Conservation (phyloP, 331 rosid species). For the Malus hybrid region DNA sequence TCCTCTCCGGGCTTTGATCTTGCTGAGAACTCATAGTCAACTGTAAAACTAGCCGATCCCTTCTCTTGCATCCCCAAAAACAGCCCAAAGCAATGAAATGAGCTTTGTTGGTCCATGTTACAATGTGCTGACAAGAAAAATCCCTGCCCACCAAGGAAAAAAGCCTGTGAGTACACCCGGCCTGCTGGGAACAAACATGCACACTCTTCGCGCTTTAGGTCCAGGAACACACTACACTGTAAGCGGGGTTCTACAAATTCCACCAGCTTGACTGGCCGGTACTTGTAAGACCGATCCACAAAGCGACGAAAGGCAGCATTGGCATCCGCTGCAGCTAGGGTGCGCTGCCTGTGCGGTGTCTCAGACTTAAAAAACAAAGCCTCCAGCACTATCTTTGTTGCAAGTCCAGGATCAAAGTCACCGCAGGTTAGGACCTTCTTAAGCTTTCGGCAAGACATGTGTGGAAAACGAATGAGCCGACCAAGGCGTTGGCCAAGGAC, state of each 20-base stretch:
- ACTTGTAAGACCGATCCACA: constrained; percentile 36
- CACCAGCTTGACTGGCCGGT: constrained; percentile 36
- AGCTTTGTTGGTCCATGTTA: constrained; percentile 32
- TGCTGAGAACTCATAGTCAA: constrained; percentile 36
- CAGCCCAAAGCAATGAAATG: constrained; percentile 29
- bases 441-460: constrained; percentile 40
- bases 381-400: constrained; percentile 38
- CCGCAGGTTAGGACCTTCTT: constrained; percentile 30
- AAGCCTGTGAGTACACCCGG: constrained; percentile 29
- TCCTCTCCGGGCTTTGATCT: constrained; percentile 33
- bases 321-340: constrained; percentile 24
- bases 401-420: constrained; percentile 33
- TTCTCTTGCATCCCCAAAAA: constrained; percentile 34
- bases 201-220: constrained; percentile 44
- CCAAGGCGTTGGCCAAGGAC: constrained; percentile 33
- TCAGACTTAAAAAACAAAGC: constrained; percentile 49
- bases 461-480: constrained; percentile 40
- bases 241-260: constrained; percentile 32
- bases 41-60: constrained; percentile 14
- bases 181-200: constrained; percentile 26
- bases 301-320: constrained; percentile 11
- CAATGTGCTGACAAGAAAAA: constrained; percentile 40
- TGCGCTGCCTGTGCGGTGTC: constrained; percentile 22
- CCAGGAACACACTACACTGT: constrained; percentile 34
- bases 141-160: constrained; percentile 25